Evolutionary conservation across 495 filamentous ascomycete species (phyloP), one percentile per base, ranked within the genome.

Genomic region (Evansstolkia leycettana): DNA sequence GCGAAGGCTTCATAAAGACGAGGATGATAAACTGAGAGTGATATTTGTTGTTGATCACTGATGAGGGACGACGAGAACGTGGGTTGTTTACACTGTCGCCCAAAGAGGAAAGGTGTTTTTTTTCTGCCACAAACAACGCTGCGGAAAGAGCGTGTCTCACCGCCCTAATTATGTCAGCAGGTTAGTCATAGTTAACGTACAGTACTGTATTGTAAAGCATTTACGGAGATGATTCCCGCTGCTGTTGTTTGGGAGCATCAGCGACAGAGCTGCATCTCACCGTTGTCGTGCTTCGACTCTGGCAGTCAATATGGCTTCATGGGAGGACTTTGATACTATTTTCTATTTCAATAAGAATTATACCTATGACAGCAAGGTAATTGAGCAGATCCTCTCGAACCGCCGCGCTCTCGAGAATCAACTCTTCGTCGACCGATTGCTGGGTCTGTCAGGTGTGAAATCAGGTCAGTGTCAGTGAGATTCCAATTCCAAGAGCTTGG

Each of bases 391-490:
- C 41, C 61, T 75, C 37, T 54, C 62, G 16, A 72, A 73, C 41
- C 77, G 81, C 37, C 73, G 73, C 28, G 57, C 53, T 13, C 58
- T 86, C 17, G 73, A 76, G 37, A 75, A 78, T 41, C 62, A 70
- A 31, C 67, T 87, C 28, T 86, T 87, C 51, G 75, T 84, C 43
- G 83, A 89, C 51, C 71, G 72, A 33, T 68, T 87, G 20, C 60
- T 88, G 29, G 72, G 69, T 34, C 61, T 77, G n/a, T 60, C 84
- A n/a, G 70, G 75, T 19, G 66, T 89, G 40, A 73, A 70, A 51
- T 66, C 72, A 62, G 69, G 82, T 84, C 62, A 35, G 55, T 28
- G 28, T 24, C 18, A 10, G 28, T 12, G 14, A 36, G 34, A 32
- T 24, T 29, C 19, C 12, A 30, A 18, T 24, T 18, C 9, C 41